Evolutionary conservation across 2,329 filamentous ascomycete species (phyloP), one percentile per base, ranked within the genome.

Genomic region (Xylariales sp.): DNA sequence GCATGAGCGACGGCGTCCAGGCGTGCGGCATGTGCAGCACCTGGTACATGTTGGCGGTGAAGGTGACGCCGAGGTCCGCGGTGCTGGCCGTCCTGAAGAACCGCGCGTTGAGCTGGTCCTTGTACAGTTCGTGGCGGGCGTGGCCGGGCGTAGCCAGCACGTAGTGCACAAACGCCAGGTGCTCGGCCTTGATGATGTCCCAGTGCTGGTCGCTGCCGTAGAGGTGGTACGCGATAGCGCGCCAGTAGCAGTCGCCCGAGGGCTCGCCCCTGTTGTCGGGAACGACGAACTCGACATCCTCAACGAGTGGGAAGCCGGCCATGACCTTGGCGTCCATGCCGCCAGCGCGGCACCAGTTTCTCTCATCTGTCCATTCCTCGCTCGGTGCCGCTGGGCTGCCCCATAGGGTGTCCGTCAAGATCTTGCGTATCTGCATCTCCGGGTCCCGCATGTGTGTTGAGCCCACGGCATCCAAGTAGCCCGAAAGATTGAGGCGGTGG

Each of bases 131-230:
- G 36, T 57, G 38, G 8, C 56, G 48, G 3, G 54, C 54, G 29
- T 63, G 58, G 1, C 33, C 18, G 6, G 27, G 17, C 32, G 48
- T 42, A 4, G 18, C 15, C 7, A 63, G 46, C 4, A 59, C 52
- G 16, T 46, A 42, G 35, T 52, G 38, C n/a, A 58, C 27, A 37
- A 50, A 52, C 8, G 20, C 43, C 5, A 59, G 50, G 37, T 63
- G 60, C 33, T 61, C 57, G 8, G 57, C 55, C 43, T 63, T 62
- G 40, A 61, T 52, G 3, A 56, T 40, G 11, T 51, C 33, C 54
- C 53, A 57, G 28, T 43, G 43, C 16, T 30, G 19, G 7, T 45
- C 30, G 11, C 40, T 44, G 17, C 57, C 58, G 36, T 60, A 56
- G 4, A 61, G 19, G 12, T 40, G 41, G 10, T 53, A 46, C 5